Percentiles rank a stretch among this genome's conserved stretches.
These are phyloP conservation scores for Aspergillus flavus DNA, from an alignment of 2,329 filamentous ascomycete genomes.

Conservation along the genomic window DNA sequence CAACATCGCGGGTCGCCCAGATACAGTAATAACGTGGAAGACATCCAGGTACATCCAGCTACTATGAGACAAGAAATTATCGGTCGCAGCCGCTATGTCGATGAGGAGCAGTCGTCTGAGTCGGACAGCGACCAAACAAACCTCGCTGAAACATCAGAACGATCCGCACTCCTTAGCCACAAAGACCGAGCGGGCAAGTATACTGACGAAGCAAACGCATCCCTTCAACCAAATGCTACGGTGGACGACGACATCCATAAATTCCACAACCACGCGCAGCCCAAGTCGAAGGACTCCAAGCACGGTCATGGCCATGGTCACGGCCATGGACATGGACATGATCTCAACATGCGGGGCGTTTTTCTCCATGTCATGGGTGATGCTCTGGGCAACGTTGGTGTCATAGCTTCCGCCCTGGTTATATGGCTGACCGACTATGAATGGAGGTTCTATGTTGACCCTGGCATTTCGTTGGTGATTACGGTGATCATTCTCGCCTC, in stretches of 20 bases:
- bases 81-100: constrained; percentile 65
- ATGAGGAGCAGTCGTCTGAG: constrained; percentile 56
- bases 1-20: constrained; percentile 34
- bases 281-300: constrained; percentile 63
- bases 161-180: constrained; percentile 41
- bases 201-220: constrained; percentile 30
- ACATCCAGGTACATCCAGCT: constrained; percentile 82
- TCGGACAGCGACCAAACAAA: constrained; percentile 59
- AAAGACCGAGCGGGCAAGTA: constrained; percentile 44
- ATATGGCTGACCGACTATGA: constrained; percentile 88
- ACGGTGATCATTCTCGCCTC: constrained; percentile 69
- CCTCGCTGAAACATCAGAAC: constrained; percentile 52
- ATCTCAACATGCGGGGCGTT: constrained; percentile 90
- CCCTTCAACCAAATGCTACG: constrained; percentile 16
- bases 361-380: constrained; percentile 64
- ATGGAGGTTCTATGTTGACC: constrained; percentile 86
- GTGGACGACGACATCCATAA: constrained; percentile 56
- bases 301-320: constrained; percentile 31
- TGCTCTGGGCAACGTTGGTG: constrained; percentile 51
- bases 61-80: constrained; percentile 93
- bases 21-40: constrained; percentile 63
- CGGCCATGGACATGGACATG: constrained; percentile 42
- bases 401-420: constrained; percentile 68
- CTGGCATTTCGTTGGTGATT: constrained; percentile 89
- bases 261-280: constrained; percentile 76